Evolutionary conservation across 2,329 filamentous ascomycete genomes (phyloP).

Genomic region (Verticillium dahliae): DNA sequence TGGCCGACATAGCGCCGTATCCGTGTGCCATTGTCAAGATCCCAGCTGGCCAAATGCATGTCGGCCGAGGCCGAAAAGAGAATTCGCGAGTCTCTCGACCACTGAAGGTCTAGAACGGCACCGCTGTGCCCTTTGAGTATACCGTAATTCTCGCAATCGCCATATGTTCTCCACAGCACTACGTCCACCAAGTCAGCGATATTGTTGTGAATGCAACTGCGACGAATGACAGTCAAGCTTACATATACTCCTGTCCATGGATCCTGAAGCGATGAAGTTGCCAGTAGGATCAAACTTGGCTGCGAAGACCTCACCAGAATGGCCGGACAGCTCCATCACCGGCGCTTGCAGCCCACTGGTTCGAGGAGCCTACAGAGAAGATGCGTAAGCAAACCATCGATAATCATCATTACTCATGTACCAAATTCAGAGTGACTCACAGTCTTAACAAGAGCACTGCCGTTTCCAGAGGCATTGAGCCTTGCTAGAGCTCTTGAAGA

Average conservation of each 20-base stretch:
- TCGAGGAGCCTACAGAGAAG: conserved; percentile 56
- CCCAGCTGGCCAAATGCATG: conserved; percentile 90
- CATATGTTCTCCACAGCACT: conserved; percentile 94
- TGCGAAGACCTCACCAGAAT: conserved; percentile 81
- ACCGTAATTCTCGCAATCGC: conserved; percentile 91
- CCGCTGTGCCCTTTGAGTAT: conserved; percentile 82
- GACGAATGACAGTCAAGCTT: conserved; percentile 21
- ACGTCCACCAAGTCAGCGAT: conserved; percentile 9
- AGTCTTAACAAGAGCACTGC: conserved; percentile 40
- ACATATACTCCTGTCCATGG: conserved; percentile 91
- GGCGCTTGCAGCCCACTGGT: conserved; percentile 82
- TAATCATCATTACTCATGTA: background rate
- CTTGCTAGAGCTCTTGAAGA: conserved; percentile 41
- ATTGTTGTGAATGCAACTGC: background rate
- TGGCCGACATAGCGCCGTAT: conserved; percentile 91
- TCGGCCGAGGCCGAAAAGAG: conserved; percentile 92
- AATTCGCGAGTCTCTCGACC: conserved; percentile 89
- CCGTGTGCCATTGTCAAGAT: conserved; percentile 82
- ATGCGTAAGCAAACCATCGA: background rate
- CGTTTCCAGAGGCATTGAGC: conserved; percentile 40
- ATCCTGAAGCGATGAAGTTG: conserved; percentile 84
- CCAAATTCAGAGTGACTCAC: conserved; percentile 29
- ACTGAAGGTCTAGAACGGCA: conserved; percentile 86
- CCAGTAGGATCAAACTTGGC: conserved; percentile 86
- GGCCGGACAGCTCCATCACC: conserved; percentile 86